Conservation (phyloP, 2,329 filamentous ascomycete species). For the Trichothecium roseum region DNA sequence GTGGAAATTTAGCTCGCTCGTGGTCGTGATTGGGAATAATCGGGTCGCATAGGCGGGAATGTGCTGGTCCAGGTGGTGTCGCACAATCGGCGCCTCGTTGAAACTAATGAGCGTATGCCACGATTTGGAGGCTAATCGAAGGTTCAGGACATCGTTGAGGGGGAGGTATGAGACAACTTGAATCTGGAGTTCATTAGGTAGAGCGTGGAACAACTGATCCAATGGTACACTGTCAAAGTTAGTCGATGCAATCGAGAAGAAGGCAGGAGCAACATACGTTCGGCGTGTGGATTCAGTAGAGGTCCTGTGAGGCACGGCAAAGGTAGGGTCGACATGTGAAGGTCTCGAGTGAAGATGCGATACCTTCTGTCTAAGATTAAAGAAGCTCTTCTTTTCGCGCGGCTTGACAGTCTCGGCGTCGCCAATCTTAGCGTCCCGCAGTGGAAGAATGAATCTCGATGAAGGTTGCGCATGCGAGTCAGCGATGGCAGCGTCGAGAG, state of each 20-base stretch:
- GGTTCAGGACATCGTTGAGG: slow-evolving; percentile 47
- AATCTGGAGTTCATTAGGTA: slow-evolving; percentile 53
- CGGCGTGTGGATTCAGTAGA: slow-evolving; percentile 18
- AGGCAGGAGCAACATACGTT: slow-evolving; percentile 18
- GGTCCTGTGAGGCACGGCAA: slow-evolving; percentile 6
- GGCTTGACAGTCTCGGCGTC: slow-evolving; percentile 19
- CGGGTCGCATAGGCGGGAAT: slow-evolving; percentile 50
- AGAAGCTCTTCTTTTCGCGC: slow-evolving; percentile 31
- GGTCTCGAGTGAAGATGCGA: slow-evolving; percentile 23
- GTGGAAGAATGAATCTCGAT: slow-evolving; percentile 39
- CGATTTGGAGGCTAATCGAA: slow-evolving; percentile 46
- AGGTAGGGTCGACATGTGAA: slow-evolving; percentile 1
- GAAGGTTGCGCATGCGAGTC: slow-evolving; percentile 1
- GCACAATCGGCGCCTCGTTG: slow-evolving; percentile 51
- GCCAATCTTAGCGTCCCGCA: slow-evolving; percentile 27
- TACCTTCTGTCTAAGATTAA: slow-evolving; percentile 28
- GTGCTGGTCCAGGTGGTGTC: slow-evolving; percentile 48
- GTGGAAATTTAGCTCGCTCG: slow-evolving; percentile 43
- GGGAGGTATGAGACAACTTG: slow-evolving; percentile 51
- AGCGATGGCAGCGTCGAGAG: neutral
- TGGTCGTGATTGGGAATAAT: slow-evolving; percentile 40
- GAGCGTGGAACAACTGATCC: slow-evolving; percentile 44
- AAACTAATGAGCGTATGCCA: slow-evolving; percentile 49
- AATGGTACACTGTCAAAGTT: slow-evolving; percentile 30
- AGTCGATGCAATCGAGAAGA: slow-evolving; percentile 9